Evolutionary conservation across 495 filamentous ascomycete genomes (phyloP), one percentile per base, ranked within the genome.

Genomic region (Hypoxylon trugodes): DNA sequence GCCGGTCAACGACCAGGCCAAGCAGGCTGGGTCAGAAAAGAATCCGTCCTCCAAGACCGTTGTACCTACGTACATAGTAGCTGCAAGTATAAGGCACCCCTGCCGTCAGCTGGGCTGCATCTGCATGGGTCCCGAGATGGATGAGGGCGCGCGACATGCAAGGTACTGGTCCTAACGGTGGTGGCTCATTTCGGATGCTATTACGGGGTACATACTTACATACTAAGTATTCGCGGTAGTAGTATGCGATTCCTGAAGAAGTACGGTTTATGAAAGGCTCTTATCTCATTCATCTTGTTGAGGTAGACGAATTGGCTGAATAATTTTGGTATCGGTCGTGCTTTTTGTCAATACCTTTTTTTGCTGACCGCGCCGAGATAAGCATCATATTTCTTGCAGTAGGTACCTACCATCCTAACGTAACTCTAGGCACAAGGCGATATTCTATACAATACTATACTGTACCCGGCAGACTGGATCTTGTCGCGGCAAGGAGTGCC

Each of bases 71-170:
- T 50, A 43, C 51, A 49, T 56, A 51, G 22, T 33, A 19, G 45
- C 45, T 48, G 45, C 45, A 48, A 48, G 53, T 60, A 59, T 60
- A 58, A 70, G 57, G 63, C 38, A 70, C 61, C 68, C 70, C 64
- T 70, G 70, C 51, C 40, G 55, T 59, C 57, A 73, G 70, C 70
- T 73, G 68, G 62, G 62, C 66, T 52, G 51, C n/a, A n/a, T 43
- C 36, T 51, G 52, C 68, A 69, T 64, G 66, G 69, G 59, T 67
- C 53, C 37, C 32, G 55, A 46, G 49, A 41, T 54, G 51, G 63
- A 60, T 37, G 69, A 68, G 61, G 53, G 59, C 50, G 59, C 64
- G 65, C 70, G 61, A 67, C 47, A 59, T 62, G 51, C 58, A 62
- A 61, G 58, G 64, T 62, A 67, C 64, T 61, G 32, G 50, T 66